Evolutionary conservation across 73 alveolate species (phyloP), one percentile per base, ranked within the genome.

Genomic region (Paramecium caudatum): DNA sequence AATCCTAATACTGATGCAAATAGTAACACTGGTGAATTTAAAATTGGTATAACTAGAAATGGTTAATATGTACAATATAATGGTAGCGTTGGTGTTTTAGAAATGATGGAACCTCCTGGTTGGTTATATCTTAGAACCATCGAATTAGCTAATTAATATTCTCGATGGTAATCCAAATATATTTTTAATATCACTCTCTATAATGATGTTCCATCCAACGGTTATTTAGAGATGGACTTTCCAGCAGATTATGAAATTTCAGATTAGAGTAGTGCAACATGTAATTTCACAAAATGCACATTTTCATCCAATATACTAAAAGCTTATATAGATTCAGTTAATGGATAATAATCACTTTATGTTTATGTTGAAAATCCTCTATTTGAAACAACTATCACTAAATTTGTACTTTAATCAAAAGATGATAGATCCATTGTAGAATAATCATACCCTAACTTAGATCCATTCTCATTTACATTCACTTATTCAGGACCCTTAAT

Each of bases 401-500:
- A 50, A 12, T 82, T 90, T 8, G 39, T 83, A 8, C 65, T 90
- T 13, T 16, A 55, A 47, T 41, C 82, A 16, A 74, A 46, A 43
- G 93, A 90, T 34, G 93, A 82, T 8, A 63, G 43, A 23, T 70
- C 16, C 13, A 41, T 91, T 49, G 49, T 91, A 61, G 94, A 85
- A 33, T 21, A 93, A 41, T 55, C 92, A 16, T 91, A 70, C 30
- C 82, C 91, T 2, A 91, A 91, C 74, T 48, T 91, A n/a, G 92
- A 87, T 61, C 95, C 95, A 1, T 86, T 41, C 47, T 34, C 50
- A 27, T 90, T 90, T 41, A 46, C 30, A 37, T 90, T 49, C 49
- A 9, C 48, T 15, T 90, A 90, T 39, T 45, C 94, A 4, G 94
- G 94, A 21, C 94, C 94, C 8, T 82, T 90, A 39, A 90, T 90